phyloP scores from a whole-genome alignment of 148 eudicot species.

The Pharnaceum exiguum region DNA sequence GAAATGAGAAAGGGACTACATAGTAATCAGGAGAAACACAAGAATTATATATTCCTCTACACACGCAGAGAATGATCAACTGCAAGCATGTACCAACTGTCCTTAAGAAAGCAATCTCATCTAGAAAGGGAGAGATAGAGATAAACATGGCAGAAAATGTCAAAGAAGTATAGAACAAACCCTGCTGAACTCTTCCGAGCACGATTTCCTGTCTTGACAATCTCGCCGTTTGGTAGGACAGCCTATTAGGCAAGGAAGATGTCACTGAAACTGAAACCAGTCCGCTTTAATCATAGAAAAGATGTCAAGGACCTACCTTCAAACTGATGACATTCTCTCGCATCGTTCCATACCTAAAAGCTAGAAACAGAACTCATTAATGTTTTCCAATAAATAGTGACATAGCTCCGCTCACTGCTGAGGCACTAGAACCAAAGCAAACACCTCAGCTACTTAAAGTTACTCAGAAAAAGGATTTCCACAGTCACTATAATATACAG shows the following conservation, averaged over 20 bases:
- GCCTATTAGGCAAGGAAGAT: conserved; percentile 37
- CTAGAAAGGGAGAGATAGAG: not conserved
- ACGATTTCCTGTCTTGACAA: conserved; percentile 91
- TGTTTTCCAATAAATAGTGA: no score
- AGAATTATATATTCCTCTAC: not conserved
- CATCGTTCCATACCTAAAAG: conserved; percentile 97
- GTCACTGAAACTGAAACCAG: not conserved
- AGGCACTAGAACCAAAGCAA: no score
- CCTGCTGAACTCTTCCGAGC: conserved; percentile 99
- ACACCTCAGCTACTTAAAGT: no score
- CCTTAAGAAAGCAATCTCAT: not conserved
- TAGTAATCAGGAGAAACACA: not conserved
- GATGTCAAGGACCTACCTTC: conserved; percentile 49
- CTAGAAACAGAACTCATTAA: conserved; percentile 32
- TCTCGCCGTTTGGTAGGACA: conserved; percentile 83
- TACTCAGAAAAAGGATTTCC: no score
- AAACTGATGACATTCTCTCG: conserved; percentile 93
- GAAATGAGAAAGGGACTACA: not conserved
- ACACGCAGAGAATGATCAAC: not conserved
- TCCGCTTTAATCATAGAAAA: not conserved
- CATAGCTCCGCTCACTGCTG: no score
- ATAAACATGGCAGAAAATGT: not conserved
- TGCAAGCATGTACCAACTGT: not conserved
- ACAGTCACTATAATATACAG: no score
- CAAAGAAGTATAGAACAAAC: conserved; percentile 37